Evolutionary conservation across 179 eudicot genomes (phyloP), one percentile per base, ranked within the genome.

Genomic region (Heliamphora pulchella): DNA sequence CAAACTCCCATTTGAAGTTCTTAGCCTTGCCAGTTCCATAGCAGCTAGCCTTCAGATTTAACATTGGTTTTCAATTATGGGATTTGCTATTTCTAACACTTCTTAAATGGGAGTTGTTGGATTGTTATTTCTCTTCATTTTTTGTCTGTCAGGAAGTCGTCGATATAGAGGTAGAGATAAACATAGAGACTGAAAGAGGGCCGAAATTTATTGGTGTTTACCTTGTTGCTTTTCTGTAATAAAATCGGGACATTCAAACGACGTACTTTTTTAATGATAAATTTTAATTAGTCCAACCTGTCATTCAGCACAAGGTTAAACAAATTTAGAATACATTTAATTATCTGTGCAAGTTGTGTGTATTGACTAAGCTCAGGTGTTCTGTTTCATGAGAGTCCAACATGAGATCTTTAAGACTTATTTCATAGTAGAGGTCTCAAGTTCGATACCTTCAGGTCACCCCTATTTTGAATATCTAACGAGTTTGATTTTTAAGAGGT

Each of bases 21-120:
- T 96, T 74, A 96, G 97, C 81, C 93, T 94, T 75, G 92, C 96
- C 43, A 92, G 86, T 68, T 86, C 91, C 18, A 94, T 96, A 81
- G 96, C 98, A 71, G 87, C 94, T 76, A 86, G 96, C 47, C 96
- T 96, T 72, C 97, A 96, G 82, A 89, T 96, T 62, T 92, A 72
- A 80, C 48, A 18, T 64, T 20, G 50, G 69, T 58, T 63, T 15
- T n/a, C 22, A 2, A 43, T 5, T 8, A 11, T 22, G 22, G 39
- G 4, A 14, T 31, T 5, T 47, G n/a, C 46, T 9, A 39, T 50
- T 39, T 20, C 73, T 65, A 51, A 78, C 31, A 22, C 58, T 63
- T 64, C 48, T 48, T 4, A 20, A 46, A 1, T 71, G 17, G 71
- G 7, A 8, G 70, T 48, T 63, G 17, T 41, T 65, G 58, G 14